phyloP scores from a whole-genome alignment of 1,284 basidiomycete genomes.

The Naganishia cerealis region DNA sequence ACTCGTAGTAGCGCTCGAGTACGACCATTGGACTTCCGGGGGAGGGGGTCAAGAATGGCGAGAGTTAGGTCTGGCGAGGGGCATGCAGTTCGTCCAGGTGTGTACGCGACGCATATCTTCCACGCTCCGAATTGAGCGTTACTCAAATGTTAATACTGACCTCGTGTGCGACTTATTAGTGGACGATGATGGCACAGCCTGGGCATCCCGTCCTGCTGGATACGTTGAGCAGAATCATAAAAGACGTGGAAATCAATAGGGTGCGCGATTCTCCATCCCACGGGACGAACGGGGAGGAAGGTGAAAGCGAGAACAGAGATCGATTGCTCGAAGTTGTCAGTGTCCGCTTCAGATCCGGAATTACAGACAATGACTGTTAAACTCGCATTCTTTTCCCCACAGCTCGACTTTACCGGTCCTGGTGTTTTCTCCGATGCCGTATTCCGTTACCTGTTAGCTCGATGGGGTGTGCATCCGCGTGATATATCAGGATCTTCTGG shows the following conservation, averaged over 20 bases:
- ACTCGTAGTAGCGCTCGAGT: constrained; percentile 20
- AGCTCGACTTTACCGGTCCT: constrained; percentile 32
- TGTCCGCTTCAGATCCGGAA: background rate
- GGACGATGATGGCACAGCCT: constrained; percentile 37
- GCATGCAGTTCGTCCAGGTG: constrained; percentile 37
- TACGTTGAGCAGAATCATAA: constrained; percentile 31
- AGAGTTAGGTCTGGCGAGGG: constrained; percentile 23
- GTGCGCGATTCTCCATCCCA: background rate
- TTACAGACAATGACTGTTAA: background rate
- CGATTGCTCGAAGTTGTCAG: constrained; percentile 11
- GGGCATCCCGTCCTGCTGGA: constrained; percentile 35
- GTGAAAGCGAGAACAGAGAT: background rate
- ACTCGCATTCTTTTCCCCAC: background rate
- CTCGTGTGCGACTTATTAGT: background rate
- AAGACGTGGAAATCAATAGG: background rate
- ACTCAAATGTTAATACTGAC: too few relatives aligned
- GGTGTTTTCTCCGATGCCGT: constrained; percentile 33
- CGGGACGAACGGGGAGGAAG: background rate
- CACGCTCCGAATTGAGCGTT: background rate
- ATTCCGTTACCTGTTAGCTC: constrained; percentile 33
- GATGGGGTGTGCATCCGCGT: constrained; percentile 33
- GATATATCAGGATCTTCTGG: constrained; percentile 23
- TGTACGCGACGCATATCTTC: background rate
- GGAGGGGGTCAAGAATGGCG: constrained; percentile 5
- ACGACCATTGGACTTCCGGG: constrained; percentile 15